Evolutionary conservation across 2,329 filamentous ascomycete species (phyloP).

Genomic region (Claviceps lovelessii): DNA sequence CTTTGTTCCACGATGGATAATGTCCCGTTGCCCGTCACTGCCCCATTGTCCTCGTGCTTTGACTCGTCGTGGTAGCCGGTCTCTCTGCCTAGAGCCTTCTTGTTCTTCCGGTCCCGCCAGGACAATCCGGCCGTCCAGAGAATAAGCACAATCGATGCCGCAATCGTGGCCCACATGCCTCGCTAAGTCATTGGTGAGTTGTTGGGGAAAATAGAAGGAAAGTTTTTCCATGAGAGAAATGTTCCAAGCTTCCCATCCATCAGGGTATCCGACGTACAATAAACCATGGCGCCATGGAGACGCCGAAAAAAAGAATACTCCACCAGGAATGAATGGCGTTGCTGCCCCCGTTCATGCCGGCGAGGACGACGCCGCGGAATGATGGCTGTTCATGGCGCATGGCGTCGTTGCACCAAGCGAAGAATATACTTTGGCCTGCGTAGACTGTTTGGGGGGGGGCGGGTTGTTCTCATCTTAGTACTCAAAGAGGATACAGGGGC

Average conservation of each 20-base stretch:
- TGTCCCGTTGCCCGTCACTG: not conserved
- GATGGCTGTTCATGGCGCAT: conserved; percentile 49
- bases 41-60: not conserved
- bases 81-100: not conserved
- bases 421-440: conserved; percentile 60
- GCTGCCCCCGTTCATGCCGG: conserved; percentile 55
- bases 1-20: no score
- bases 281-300: conserved; percentile 51
- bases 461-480: no score
- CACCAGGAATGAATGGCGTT: conserved; percentile 61
- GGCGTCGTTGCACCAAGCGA: conserved; percentile 62
- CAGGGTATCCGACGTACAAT: conserved; percentile 29
- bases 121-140: conserved; percentile 44
- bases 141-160: conserved; percentile 40
- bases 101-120: conserved; percentile 20
- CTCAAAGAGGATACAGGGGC: no score
- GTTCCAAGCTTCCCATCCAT: no score
- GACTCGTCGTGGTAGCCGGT: not conserved
- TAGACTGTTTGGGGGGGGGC: conserved; percentile 34
- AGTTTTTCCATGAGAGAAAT: no score
- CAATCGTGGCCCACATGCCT: conserved; percentile 66
- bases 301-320: conserved; percentile 57
- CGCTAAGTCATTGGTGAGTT: conserved; percentile 20
- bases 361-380: conserved; percentile 51
- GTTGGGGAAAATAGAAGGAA: no score